Percentiles rank a stretch among this genome's conserved stretches.
These are phyloP conservation scores for Lanmaoa rubissima DNA, from an alignment of 768 basidiomycete genomes.

Conservation along the genomic window DNA sequence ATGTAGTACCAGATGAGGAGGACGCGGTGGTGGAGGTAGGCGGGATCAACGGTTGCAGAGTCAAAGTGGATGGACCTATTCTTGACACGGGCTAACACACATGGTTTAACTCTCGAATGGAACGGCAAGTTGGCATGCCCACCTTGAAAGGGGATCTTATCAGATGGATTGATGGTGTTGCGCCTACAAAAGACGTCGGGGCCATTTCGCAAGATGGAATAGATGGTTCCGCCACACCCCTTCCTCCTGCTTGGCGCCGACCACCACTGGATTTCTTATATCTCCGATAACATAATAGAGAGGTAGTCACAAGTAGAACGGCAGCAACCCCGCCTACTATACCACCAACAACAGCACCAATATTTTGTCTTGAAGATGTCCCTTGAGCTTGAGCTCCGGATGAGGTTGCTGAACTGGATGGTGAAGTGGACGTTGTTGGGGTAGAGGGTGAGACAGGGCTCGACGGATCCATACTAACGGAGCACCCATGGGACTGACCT, in stretches of 20 bases:
- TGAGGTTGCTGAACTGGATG: too few species aligned
- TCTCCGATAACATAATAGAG: conserved; percentile 7
- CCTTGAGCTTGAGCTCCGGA: too few species aligned
- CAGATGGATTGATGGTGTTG: too few species aligned
- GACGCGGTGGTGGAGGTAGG: not conserved
- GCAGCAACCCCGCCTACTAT: not conserved
- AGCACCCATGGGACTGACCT: not conserved
- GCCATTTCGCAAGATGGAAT: not conserved
- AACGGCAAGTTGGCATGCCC: too few species aligned
- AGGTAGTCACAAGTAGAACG: not conserved
- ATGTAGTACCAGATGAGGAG: not conserved
- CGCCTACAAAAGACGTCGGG: not conserved
- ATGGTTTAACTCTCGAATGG: too few species aligned
- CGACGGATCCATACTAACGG: conserved; percentile 4
- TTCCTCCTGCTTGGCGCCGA: not conserved
- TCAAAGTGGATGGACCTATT: too few species aligned
- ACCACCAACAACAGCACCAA: conserved; percentile 7
- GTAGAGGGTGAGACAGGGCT: not conserved
- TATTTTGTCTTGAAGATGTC: not conserved
- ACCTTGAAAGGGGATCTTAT: too few species aligned
- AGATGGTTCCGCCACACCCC: conserved; percentile 4
- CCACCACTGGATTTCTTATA: not conserved
- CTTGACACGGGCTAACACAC: too few species aligned
- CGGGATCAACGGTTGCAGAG: too few species aligned
- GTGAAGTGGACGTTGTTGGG: not conserved